Base-by-base conservation (phyloP, 805 yeast genomes). In the Candida insectalens region DNA sequence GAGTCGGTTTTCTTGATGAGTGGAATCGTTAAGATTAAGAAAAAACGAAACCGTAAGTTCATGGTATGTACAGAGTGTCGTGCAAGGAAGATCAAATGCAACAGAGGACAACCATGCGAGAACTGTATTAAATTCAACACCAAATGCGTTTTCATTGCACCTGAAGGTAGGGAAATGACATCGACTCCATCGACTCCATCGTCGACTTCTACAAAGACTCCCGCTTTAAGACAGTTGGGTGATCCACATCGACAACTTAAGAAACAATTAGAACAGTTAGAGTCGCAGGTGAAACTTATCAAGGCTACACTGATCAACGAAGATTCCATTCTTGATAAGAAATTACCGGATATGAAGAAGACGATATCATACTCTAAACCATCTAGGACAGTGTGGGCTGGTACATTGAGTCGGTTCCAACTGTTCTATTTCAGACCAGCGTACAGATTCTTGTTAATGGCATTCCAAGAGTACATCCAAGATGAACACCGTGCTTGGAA, bases 31-130 rank as follows among this genome's bases (percentile, higher is more conserved):
- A 27, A 20, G 18, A 13, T 3, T 14, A n/a, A 9, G 35, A 49
- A 57, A 37, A 65, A 57, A 40, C 53, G 74, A 40, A 67, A 65
- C 45, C 59, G 74, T 44, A 67, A 66, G 2, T 71, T 74, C 2
- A 53, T 65, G 27, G 55, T 52, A 13, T 54, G 59, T 32, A 17
- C 38, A 7, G 43, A 64, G 6, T 64, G 69, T 36, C 43, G 68
- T 13, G 56, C 52, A 37, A 51, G 56, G 34, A 64, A 63, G 44
- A 49, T 57, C 30, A 63, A 60, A 41, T 64, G 69, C 47, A 67
- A 63, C 33, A 53, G 60, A 35, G 40, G 39, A 10, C 49, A 45
- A 31, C 69, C 69, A 6, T 53, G 69, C 38, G 45, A 55, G 3
- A 42, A 51, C 12, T 64, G 69, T 49, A 40, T 53, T 2, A 49